These are phyloP conservation scores for Marasmius fiardii DNA, from an alignment of 1,284 basidiomycete species.

Conservation along the genomic window DNA sequence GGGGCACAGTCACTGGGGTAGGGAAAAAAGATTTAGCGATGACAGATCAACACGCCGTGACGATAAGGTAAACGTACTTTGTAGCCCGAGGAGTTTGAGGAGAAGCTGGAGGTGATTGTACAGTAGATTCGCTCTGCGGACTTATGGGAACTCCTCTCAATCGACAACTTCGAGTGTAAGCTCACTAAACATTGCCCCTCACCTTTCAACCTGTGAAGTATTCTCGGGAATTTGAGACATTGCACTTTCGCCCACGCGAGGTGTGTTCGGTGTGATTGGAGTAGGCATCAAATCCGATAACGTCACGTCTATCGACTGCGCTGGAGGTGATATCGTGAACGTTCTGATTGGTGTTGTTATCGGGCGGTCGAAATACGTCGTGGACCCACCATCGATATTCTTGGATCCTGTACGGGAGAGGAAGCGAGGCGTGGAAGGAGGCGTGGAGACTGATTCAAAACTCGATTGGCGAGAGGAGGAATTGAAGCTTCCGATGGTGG, in stretches of 20 bases:
- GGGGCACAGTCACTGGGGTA: not conserved
- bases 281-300: slow-evolving; percentile 1
- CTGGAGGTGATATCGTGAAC: not conserved
- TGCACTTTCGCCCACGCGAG: not conserved
- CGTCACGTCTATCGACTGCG: not conserved
- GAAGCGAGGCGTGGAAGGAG: slow-evolving; percentile 9
- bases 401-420: slow-evolving; percentile 3
- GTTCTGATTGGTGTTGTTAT: not conserved
- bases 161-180: not conserved
- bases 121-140: not conserved
- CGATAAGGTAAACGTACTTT: not conserved
- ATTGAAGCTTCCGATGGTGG: slow-evolving; percentile 2
- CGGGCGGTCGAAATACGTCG: not conserved
- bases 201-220: not conserved
- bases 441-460: slow-evolving; percentile 11
- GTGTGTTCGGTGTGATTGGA: not conserved
- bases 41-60: not conserved
- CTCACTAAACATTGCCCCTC: not conserved
- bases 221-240: slow-evolving; percentile 1
- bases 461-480: slow-evolving; percentile 15
- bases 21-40: not conserved
- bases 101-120: not conserved
- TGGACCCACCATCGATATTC: slow-evolving; percentile 4
- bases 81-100: not conserved
- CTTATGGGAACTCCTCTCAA: not conserved